A percentile compares a stretch with the other conserved stretches of the same genome.
These are phyloP conservation scores for Lipomyces lipofer DNA, from an alignment of 805 yeast genomes.

Conservation along the genomic window DNA sequence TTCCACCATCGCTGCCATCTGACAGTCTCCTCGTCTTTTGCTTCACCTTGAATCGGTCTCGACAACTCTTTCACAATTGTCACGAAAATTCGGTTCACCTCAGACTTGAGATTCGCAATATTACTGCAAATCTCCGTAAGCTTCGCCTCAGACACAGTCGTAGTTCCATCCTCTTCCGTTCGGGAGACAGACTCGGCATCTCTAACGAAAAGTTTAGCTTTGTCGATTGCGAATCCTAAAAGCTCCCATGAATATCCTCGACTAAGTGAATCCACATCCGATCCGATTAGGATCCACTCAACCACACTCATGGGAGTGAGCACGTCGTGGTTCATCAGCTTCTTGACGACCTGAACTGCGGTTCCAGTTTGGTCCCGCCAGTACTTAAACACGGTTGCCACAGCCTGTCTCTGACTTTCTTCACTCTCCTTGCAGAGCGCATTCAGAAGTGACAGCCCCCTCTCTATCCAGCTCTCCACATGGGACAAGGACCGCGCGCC, in stretches of 20 bases:
- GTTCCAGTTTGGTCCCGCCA: constrained; percentile 69
- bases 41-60: constrained; percentile 7
- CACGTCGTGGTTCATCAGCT: constrained; percentile 50
- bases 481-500: constrained; percentile 89
- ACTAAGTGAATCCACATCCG: constrained; percentile 23
- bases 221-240: constrained; percentile 27
- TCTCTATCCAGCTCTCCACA: constrained; percentile 56
- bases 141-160: neutral
- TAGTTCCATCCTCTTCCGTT: constrained; percentile 40
- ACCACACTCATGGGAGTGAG: constrained; percentile 47
- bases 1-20: constrained; percentile 32
- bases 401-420: constrained; percentile 43
- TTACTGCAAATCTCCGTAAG: constrained; percentile 2
- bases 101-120: neutral
- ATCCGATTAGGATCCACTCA: constrained; percentile 46
- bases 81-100: constrained; percentile 15
- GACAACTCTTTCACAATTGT: constrained; percentile 25
- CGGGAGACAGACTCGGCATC: constrained; percentile 35
- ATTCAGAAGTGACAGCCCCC: constrained; percentile 44
- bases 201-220: constrained; percentile 12
- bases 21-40: constrained; percentile 17
- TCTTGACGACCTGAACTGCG: constrained; percentile 60
- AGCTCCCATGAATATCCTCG: constrained; percentile 29
- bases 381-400: constrained; percentile 58
- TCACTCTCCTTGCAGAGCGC: constrained; percentile 16